Percentiles rank a stretch among this genome's conserved stretches.
These are phyloP conservation scores for Conticribra weissflogii DNA, from an alignment of 108 stramenopile genomes.

Conservation along the genomic window DNA sequence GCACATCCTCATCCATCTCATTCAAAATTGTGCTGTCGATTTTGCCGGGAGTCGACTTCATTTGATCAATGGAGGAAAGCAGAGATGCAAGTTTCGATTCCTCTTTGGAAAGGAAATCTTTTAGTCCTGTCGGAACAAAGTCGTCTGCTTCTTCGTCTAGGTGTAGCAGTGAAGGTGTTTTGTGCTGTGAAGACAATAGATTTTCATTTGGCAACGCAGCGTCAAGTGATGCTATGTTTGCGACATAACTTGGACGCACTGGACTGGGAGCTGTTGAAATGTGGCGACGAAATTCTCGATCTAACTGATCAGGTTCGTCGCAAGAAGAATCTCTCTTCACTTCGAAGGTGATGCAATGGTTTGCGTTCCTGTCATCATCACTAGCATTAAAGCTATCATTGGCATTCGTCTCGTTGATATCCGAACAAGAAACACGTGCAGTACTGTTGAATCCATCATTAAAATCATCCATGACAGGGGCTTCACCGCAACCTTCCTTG, in stretches of 20 bases:
- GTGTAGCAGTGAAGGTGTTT: background rate
- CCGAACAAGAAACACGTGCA: background rate
- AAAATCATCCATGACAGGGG: background rate
- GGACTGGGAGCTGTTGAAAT: no score
- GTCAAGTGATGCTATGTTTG: no score
- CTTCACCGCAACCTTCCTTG: background rate
- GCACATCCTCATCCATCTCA: background rate
- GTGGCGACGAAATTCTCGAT: no score
- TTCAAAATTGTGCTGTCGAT: background rate
- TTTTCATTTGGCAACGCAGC: no score
- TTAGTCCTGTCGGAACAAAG: slow-evolving; percentile 1
- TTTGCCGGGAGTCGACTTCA: background rate
- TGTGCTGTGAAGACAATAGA: no score
- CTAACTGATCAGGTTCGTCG: background rate
- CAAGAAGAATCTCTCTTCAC: background rate
- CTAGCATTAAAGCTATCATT: background rate
- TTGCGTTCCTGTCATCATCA: background rate
- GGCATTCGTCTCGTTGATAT: background rate
- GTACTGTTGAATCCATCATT: background rate
- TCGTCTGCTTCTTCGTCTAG: background rate
- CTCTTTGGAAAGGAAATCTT: slow-evolving; percentile 1
- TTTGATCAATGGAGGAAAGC: background rate
- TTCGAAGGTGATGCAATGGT: background rate
- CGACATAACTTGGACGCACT: no score
- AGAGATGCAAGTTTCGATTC: slow-evolving; percentile 1